Percentiles rank a stretch among this genome's conserved stretches.
phyloP scores from a whole-genome alignment of 352 stramenopile genomes.

The Peronospora farinosa region DNA sequence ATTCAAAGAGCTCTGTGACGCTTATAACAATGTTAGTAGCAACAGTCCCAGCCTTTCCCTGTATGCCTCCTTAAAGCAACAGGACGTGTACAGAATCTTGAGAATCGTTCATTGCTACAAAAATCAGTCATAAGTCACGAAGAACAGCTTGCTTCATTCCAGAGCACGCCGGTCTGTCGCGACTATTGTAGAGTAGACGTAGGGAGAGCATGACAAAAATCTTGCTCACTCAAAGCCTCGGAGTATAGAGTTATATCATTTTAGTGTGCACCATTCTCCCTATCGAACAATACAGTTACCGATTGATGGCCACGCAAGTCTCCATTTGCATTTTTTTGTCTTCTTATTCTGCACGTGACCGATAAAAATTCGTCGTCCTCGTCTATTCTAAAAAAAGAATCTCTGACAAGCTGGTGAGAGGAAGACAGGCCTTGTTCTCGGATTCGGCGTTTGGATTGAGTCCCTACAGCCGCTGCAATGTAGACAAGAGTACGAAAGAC shows the following conservation, averaged over 20 bases:
- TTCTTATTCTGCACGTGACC: not conserved
- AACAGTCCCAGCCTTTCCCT: not conserved
- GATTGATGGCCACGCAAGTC: not conserved
- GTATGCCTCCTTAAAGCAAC: not conserved
- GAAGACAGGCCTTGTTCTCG: slow-evolving; percentile 54
- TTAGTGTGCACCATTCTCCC: not conserved
- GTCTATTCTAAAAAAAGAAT: not conserved
- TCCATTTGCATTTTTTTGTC: not conserved
- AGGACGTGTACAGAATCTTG: not conserved
- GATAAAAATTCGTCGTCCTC: not conserved
- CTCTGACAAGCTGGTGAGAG: slow-evolving; percentile 19
- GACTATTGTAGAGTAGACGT: not conserved
- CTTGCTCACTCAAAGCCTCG: not conserved
- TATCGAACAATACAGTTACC: not conserved
- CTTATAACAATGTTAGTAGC: not conserved
- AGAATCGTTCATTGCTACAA: not conserved
- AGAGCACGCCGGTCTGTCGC: slow-evolving; percentile 8
- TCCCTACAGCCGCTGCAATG: slow-evolving; percentile 10
- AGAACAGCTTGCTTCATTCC: slow-evolving; percentile 13
- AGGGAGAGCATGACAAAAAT: not conserved
- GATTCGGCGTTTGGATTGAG: slow-evolving; percentile 32
- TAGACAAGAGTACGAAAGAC: slow-evolving; percentile 7
- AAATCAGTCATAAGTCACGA: slow-evolving; percentile 7
- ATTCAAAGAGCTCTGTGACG: no score
- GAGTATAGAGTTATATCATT: not conserved